Base-by-base conservation (phyloP, 805 yeast genomes). In the Kuraishia cidri region DNA sequence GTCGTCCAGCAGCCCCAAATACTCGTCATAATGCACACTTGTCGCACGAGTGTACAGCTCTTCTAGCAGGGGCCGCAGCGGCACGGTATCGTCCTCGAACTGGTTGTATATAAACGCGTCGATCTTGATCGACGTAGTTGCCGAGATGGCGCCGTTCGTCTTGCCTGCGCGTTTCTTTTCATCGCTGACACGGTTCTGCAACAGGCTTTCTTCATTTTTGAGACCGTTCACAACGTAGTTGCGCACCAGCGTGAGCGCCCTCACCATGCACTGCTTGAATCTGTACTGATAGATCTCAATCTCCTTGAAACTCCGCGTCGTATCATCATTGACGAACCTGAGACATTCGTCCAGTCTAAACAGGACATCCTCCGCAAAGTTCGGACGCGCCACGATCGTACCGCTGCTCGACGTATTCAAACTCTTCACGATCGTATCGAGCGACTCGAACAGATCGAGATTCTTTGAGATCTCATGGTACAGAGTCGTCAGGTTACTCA, bases 191-290 rank as follows among this genome's bases (percentile, higher is more conserved):
- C 45, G 42, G 2, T 24, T 24, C 14, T 39, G 36, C 6, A 54
- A 31, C 11, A 38, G 43, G 12, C 46, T 41, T 27, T 57, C 58
- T 18, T 63, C 36, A 12, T 43, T 51, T 34, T 56, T 61, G 26
- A 72, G 49, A 22, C 63, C 65, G n/a, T 52, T 52, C 7, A 62
- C 63, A 34, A 83, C 55, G 48, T 78, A 85, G 45, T 79, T 83
- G 40, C 79, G 69, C 11, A 86, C 72, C 37, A 90, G 60, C 0
- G 92, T 75, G 30, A 86, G 64, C 2, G 94, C 79, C 37, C 95
- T 68, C 1, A 88, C 76, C 68, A 86, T 65, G 46, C 95, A 84
- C 45, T 84, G 94, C 39, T 82, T 73, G 57, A 84, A 85, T 37
- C 88, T 69, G 40, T 76, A 72, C 30, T 67, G 69, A 50, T 83